Percentiles rank a stretch among this genome's conserved stretches.
phyloP scores from a whole-genome alignment of 164 flowering plant genomes.

The Macadamia tetraphylla region DNA sequence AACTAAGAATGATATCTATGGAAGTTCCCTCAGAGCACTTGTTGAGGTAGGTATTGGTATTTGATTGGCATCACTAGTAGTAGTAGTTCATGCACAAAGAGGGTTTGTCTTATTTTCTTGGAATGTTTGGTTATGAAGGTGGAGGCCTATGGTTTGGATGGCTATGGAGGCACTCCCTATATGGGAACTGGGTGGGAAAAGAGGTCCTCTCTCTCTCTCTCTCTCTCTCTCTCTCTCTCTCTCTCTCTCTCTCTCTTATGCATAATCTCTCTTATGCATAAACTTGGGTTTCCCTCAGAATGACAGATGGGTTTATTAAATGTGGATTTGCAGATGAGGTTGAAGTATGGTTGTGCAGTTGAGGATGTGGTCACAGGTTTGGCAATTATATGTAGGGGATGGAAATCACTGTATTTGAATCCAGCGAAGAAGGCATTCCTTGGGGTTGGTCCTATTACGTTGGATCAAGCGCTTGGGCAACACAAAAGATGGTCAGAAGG shows the following conservation, averaged over 20 bases:
- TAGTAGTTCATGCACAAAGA: no score
- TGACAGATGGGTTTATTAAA: neutral
- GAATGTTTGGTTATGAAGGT: slow-evolving; percentile 15
- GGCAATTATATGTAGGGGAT: slow-evolving; percentile 33
- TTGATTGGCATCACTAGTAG: no score
- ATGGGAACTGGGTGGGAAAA: slow-evolving; percentile 40
- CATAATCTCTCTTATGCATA: no score
- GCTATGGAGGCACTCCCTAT: slow-evolving; percentile 27
- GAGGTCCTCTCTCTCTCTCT: slow-evolving; percentile 11
- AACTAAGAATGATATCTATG: slow-evolving; percentile 24
- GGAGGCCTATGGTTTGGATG: slow-evolving; percentile 24
- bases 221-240: neutral
- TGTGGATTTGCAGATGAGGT: slow-evolving; percentile 25
- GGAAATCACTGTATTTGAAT: slow-evolving; percentile 29
- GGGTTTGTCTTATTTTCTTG: neutral
- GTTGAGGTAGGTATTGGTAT: slow-evolving; percentile 8
- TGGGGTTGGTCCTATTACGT: slow-evolving; percentile 25
- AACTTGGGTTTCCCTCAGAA: no score
- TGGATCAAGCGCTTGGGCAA: slow-evolving; percentile 23
- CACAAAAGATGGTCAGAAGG: slow-evolving; percentile 37
- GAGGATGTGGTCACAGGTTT: slow-evolving; percentile 39
- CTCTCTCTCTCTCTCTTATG: neutral
- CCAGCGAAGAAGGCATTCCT: slow-evolving; percentile 20
- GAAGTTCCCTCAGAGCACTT: neutral
- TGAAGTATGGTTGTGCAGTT: slow-evolving; percentile 29